Evolutionary conservation across 345 rosid species (phyloP).

Genomic region (Microcos paniculata): DNA sequence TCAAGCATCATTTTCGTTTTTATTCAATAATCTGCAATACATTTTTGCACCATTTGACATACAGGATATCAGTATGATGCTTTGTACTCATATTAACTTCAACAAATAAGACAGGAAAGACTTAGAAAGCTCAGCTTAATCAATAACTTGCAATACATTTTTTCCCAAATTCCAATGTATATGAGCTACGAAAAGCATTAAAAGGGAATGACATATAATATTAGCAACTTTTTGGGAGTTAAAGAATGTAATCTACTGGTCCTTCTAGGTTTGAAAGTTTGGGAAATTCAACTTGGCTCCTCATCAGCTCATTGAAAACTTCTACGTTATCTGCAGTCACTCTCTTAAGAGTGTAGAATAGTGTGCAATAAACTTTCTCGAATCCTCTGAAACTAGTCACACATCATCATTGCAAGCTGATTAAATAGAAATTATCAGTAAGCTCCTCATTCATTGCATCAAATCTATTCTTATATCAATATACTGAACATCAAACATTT

Average conservation of each 20-base stretch:
- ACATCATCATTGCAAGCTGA: slow-evolving; percentile 95
- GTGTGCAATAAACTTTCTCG: slow-evolving; percentile 46
- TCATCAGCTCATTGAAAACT: slow-evolving; percentile 35
- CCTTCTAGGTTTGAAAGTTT: slow-evolving; percentile 23
- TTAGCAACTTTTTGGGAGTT: slow-evolving; percentile 4
- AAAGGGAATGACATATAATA: neutral
- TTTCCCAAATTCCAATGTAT: neutral
- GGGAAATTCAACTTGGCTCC: slow-evolving; percentile 28
- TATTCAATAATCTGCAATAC: neutral
- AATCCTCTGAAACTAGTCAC: slow-evolving; percentile 72
- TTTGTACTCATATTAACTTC: neutral
- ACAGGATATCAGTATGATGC: slow-evolving; percentile 19
- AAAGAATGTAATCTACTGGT: slow-evolving; percentile 12
- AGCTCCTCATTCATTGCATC: slow-evolving; percentile 15
- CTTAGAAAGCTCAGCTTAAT: neutral
- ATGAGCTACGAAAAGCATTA: slow-evolving; percentile 3
- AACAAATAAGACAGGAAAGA: neutral
- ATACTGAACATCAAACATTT: neutral
- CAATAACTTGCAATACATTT: slow-evolving; percentile 17
- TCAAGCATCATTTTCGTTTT: slow-evolving; percentile 41
- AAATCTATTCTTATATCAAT: slow-evolving; percentile 21
- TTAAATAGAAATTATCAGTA: slow-evolving; percentile 61
- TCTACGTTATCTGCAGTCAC: slow-evolving; percentile 24
- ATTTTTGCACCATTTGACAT: slow-evolving; percentile 4
- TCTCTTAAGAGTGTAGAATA: slow-evolving; percentile 27